A percentile compares a stretch with the other conserved stretches of the same genome.
These are phyloP conservation scores for Aureobasidium sp. DNA, from an alignment of 2,329 filamentous ascomycete species.

Conservation along the genomic window DNA sequence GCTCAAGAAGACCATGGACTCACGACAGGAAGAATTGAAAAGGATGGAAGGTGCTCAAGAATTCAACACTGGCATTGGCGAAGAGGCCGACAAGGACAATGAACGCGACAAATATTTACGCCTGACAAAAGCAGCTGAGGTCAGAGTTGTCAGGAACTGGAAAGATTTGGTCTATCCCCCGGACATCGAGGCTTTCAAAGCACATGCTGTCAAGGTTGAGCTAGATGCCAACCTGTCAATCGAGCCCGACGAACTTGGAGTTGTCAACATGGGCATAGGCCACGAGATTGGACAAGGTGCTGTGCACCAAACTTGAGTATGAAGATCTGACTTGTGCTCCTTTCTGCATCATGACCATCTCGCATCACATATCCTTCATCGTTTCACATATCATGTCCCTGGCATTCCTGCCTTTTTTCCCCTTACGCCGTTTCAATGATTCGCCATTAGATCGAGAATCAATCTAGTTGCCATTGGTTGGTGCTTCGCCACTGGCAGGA, in stretches of 20 bases:
- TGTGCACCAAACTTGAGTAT: conserved; percentile 48
- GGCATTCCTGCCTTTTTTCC: neutral
- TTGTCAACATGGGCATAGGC: conserved; percentile 67
- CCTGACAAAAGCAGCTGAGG: conserved; percentile 77
- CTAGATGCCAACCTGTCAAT: neutral
- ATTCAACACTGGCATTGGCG: conserved; percentile 37
- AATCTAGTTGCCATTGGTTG: neutral
- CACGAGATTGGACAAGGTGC: conserved; percentile 36
- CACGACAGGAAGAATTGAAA: conserved; percentile 59
- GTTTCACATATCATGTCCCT: neutral
- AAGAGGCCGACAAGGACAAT: conserved; percentile 37
- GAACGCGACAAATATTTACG: conserved; percentile 58
- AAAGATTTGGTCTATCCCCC: conserved; percentile 64
- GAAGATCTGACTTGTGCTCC: neutral
- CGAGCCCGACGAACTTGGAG: conserved; percentile 68
- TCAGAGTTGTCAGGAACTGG: conserved; percentile 72
- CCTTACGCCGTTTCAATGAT: neutral
- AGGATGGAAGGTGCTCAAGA: conserved; percentile 37
- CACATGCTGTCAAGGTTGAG: conserved; percentile 24
- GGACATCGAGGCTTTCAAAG: conserved; percentile 54
- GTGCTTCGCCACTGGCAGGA: neutral
- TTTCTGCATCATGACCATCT: neutral
- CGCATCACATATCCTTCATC: neutral
- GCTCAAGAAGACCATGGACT: conserved; percentile 58
- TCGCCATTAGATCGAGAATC: neutral